A percentile compares a stretch with the other conserved stretches of the same genome.
phyloP scores from a whole-genome alignment of 2,329 filamentous ascomycete species.

The Fusarium piperis region DNA sequence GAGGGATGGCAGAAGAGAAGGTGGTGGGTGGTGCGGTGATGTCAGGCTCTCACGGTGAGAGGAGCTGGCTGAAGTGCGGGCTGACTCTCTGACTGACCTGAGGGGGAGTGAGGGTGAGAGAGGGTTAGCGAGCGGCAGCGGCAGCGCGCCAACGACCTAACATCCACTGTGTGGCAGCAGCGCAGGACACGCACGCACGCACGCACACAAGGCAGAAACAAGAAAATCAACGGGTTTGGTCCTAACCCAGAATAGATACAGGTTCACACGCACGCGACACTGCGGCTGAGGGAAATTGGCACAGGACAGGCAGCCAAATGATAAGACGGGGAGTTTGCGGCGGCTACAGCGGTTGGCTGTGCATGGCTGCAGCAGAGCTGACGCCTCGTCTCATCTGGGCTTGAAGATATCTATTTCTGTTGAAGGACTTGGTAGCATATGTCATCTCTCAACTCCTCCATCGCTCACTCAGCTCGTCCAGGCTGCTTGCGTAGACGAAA shows the following conservation, averaged over 20 bases:
- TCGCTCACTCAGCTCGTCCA: not conserved
- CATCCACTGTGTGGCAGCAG: not conserved
- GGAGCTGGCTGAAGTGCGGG: not conserved
- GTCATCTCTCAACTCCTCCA: not conserved
- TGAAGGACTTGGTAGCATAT: not conserved
- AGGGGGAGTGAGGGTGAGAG: not conserved
- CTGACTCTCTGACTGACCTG: slow-evolving; percentile 4
- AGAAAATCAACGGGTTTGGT: not conserved
- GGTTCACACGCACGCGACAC: slow-evolving; percentile 29
- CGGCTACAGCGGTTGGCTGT: slow-evolving; percentile 28
- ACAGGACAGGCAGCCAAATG: too few relatives aligned
- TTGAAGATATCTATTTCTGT: not conserved
- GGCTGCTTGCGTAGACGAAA: not conserved
- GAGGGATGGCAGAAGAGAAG: not conserved
- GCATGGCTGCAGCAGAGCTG: slow-evolving; percentile 1
- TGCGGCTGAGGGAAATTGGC: slow-evolving; percentile 12
- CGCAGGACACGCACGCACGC: slow-evolving; percentile 1
- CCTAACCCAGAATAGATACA: slow-evolving; percentile 8
- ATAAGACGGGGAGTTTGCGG: slow-evolving; percentile 1
- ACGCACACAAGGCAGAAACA: not conserved
- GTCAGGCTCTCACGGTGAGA: slow-evolving; percentile 24
- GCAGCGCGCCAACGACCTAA: slow-evolving; percentile 16
- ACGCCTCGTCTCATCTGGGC: not conserved
- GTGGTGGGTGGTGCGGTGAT: slow-evolving; percentile 16
- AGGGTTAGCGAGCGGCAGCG: slow-evolving; percentile 35